Conservation (phyloP, 176 grass and related monocot species). For the Aegilops bicornis region DNA sequence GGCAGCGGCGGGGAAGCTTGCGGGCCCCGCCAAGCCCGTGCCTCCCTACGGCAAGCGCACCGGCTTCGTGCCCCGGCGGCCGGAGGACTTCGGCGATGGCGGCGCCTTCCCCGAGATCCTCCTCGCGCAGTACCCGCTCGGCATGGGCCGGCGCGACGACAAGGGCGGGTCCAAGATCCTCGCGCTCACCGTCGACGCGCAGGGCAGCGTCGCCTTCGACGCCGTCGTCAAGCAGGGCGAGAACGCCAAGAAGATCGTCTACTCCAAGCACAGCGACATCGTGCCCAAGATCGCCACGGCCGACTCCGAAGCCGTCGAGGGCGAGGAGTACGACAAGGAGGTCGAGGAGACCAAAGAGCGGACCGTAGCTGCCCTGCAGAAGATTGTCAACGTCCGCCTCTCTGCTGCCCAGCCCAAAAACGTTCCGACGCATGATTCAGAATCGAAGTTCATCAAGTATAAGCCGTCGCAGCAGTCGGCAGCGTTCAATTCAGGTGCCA, state of each 20-base stretch:
- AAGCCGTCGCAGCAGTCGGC: constrained; percentile 94
- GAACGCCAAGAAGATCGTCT: constrained; percentile 84
- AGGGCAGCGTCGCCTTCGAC: constrained; percentile 87
- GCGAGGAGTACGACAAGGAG: constrained; percentile 72
- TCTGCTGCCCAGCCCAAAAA: constrained; percentile 94
- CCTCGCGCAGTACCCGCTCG: constrained; percentile 83
- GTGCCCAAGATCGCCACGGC: constrained; percentile 62
- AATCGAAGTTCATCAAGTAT: constrained; percentile 97
- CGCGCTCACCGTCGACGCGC: constrained; percentile 79
- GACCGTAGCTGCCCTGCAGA: constrained; percentile 73
- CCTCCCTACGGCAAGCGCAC: constrained; percentile 74
- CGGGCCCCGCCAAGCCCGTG: constrained; percentile 30
- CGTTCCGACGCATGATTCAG: constrained; percentile 71
- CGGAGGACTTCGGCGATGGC: constrained; percentile 80
- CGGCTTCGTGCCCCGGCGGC: constrained; percentile 73
- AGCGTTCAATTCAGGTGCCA: constrained; percentile 93
- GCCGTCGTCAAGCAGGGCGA: constrained; percentile 96
- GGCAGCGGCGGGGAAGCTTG: constrained; percentile 18
- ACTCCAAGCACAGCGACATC: constrained; percentile 93
- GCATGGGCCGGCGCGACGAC: constrained; percentile 90
- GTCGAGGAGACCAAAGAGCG: constrained; percentile 80
- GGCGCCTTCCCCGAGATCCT: constrained; percentile 97
- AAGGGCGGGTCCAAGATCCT: constrained; percentile 88
- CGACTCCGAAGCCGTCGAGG: constrained; percentile 38
- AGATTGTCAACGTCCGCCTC: constrained; percentile 86